Evolutionary conservation across 2,329 filamentous ascomycete genomes (phyloP).

Genomic region (Cadophora gregata): DNA sequence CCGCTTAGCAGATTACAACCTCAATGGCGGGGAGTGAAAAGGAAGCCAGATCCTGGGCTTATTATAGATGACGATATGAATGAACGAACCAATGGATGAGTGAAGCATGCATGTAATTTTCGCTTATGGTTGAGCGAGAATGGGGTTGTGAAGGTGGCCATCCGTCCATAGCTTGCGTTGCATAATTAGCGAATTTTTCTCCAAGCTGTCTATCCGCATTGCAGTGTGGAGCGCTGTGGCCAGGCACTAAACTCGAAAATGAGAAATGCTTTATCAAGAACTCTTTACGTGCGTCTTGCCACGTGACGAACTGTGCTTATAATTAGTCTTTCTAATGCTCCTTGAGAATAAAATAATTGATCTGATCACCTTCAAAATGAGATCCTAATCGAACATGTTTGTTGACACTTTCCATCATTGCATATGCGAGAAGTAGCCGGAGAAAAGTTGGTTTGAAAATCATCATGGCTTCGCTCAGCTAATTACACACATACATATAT

Average conservation of each 20-base stretch:
- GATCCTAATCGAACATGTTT: no score
- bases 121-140: background rate
- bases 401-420: no score
- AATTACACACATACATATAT: constrained; percentile 9
- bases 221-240: no score
- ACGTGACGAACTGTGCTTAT: no score
- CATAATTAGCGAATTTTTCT: constrained; percentile 20
- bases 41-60: background rate
- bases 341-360: no score
- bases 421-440: no score
- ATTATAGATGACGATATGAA: constrained; percentile 21
- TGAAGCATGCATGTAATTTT: background rate
- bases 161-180: constrained; percentile 30
- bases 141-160: background rate
- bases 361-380: no score
- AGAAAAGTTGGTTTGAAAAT: background rate
- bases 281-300: no score
- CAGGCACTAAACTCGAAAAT: no score
- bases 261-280: no score
- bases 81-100: constrained; percentile 11
- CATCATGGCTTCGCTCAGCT: background rate
- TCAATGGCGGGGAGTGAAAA: background rate
- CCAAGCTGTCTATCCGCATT: background rate
- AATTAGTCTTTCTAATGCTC: no score
- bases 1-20: background rate